Evolutionary conservation across 2,329 filamentous ascomycete genomes (phyloP), one percentile per base, ranked within the genome.

Genomic region (Cladobotryum mycophilum): DNA sequence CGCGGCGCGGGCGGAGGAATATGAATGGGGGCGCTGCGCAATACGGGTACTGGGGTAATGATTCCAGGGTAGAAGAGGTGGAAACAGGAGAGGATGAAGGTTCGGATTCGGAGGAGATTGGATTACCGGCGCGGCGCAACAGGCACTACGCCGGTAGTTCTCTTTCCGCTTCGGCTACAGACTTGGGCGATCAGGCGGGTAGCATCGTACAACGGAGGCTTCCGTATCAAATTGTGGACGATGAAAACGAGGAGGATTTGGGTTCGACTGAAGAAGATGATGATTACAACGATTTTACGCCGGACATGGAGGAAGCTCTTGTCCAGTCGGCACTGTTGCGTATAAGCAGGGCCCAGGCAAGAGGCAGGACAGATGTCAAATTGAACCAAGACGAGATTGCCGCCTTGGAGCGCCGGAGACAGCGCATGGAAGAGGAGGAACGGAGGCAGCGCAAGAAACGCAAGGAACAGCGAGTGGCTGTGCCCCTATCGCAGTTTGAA

Each of bases 381-480:
- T 78, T 97, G 56, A 89, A 80, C 59, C 80, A 84, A 61, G 82
- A 86, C 48, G 91, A 96, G 67, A 74, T 96, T 59, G 86, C 85
- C 55, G 90, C 89, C 43, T 76, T 95, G 58, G 86, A 92, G 64
- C 80, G 83, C 55, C 76, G 79, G 60, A 72, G 79, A 55, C 80
- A 82, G 64, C 80, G 84, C 52, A 71, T 82, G 60, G 73, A 78
- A 58, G 72, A 73, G 34, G 70, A 74, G 47, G 66, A 70, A 38
- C 62, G 63, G 22, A 62, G 62, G 47, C 66, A 67, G 18, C 61
- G 66, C 56, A 73, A 64, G 60, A 67, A 66, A 59, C 64, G 65
- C 41, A 74, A 69, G 57, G 70, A 75, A 48, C 68, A 76, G 49
- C 73, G 79, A 20, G 68, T 80, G 42, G 71, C 78, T 5, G 68